A percentile compares a stretch with the other conserved stretches of the same genome.
Evolutionary conservation across 2,329 filamentous ascomycete genomes (phyloP).

Genomic region (Pseudopyricularia javanii): DNA sequence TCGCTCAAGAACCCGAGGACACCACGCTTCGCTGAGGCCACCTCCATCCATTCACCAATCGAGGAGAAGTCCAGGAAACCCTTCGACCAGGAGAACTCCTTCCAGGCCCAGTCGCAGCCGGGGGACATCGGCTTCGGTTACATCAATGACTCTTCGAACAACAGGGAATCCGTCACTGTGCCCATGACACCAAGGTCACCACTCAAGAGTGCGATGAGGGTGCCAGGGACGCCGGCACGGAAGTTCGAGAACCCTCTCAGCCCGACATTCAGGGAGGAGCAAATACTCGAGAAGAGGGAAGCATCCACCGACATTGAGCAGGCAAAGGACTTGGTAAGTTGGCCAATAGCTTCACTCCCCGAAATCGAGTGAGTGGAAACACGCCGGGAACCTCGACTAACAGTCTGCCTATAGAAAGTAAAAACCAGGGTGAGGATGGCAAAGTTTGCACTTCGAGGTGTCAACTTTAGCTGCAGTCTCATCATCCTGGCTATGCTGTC

Average conservation of each 20-base stretch:
- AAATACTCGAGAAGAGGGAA: slow-evolving; percentile 76
- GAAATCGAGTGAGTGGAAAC: not conserved
- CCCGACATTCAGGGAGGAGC: slow-evolving; percentile 84
- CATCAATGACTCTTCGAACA: slow-evolving; percentile 44
- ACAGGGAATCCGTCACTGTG: slow-evolving; percentile 44
- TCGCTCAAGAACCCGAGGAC: slow-evolving; percentile 58
- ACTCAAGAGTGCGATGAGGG: slow-evolving; percentile 81
- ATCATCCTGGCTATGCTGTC: slow-evolving; percentile 88
- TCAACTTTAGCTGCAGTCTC: slow-evolving; percentile 94
- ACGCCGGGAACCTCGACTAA: not conserved
- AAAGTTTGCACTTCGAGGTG: slow-evolving; percentile 86
- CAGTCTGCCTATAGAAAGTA: slow-evolving; percentile 54
- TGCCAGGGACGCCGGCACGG: slow-evolving; percentile 69
- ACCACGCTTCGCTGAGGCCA: slow-evolving; percentile 72
- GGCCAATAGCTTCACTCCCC: not conserved
- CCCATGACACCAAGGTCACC: slow-evolving; percentile 63
- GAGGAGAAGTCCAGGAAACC: slow-evolving; percentile 44
- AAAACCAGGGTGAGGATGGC: slow-evolving; percentile 85
- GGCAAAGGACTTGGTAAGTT: slow-evolving; percentile 69
- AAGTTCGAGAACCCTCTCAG: slow-evolving; percentile 68
- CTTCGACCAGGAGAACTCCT: slow-evolving; percentile 44
- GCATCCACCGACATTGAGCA: slow-evolving; percentile 74
- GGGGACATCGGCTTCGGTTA: slow-evolving; percentile 91
- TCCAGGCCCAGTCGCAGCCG: slow-evolving; percentile 55
- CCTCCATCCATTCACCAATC: slow-evolving; percentile 64